Percentiles rank a stretch among this genome's conserved stretches.
Evolutionary conservation across 2,329 filamentous ascomycete genomes (phyloP).

Genomic region (Colletotrichum acutatum): DNA sequence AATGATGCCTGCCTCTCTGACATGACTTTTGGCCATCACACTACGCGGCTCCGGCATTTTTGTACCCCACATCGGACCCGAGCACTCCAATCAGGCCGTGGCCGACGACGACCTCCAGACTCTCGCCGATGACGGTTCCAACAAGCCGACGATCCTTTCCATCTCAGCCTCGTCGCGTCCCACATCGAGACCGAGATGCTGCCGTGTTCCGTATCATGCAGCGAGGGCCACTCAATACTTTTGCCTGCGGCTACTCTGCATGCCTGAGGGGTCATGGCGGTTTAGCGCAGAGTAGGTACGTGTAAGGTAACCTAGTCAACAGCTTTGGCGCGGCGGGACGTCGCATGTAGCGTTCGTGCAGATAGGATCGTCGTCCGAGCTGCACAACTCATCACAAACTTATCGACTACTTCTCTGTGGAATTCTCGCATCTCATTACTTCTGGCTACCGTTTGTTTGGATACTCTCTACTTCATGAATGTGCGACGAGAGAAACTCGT

Average conservation of each 20-base stretch:
- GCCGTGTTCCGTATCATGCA: neutral
- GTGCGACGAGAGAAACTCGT: too few species aligned
- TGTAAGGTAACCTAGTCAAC: neutral
- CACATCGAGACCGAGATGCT: slow-evolving; percentile 5
- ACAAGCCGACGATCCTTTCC: neutral
- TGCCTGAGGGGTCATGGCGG: neutral
- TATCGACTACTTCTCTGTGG: neutral
- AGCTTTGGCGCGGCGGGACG: neutral
- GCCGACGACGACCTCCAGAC: slow-evolving; percentile 5
- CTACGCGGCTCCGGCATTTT: neutral
- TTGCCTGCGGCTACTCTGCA: neutral
- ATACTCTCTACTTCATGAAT: too few species aligned
- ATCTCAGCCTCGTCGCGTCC: neutral
- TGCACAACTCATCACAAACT: neutral
- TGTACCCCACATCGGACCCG: neutral
- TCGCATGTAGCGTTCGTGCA: neutral
- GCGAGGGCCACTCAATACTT: neutral
- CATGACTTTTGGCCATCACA: neutral
- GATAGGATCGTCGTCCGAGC: neutral
- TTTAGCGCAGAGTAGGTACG: neutral
- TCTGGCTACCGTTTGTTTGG: too few species aligned
- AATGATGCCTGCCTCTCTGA: neutral
- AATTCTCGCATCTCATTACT: too few species aligned
- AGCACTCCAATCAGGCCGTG: neutral
- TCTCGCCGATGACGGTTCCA: slow-evolving; percentile 11